Base-by-base conservation (phyloP, 305 asterid species). In the Solanum hybrid region DNA sequence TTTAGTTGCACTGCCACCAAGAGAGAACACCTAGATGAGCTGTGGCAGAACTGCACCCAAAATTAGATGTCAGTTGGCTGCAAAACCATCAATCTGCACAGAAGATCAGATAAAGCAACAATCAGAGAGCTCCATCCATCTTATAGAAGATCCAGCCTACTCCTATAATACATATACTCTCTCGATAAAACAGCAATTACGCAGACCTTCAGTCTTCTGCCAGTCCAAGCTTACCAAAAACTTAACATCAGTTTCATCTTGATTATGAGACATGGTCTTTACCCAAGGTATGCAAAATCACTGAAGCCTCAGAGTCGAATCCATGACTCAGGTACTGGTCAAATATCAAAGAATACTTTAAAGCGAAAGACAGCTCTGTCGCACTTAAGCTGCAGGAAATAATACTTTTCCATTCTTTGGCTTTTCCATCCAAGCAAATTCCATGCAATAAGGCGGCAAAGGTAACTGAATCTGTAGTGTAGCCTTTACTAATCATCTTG, bases 401-500 rank as follows among this genome's bases (percentile, higher is more conserved):
- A 51, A 96, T 89, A 81, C 89, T 93, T 93, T 92, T 95, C 99
- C 99, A 96, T 83, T 95, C 96, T 85, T 92, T 92, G 80, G 94
- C 92, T 91, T 92, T 95, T 67, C 98, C 97, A 28, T 86, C 95
- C 12, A 90, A 91, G 92, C 98, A 96, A 93, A 94, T 91, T 35
- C 98, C 96, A 89, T 91, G 94, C 88, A 96, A 91, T 90, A 97
- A 87, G 42, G 98, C 95, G 11, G 95, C 96, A 76, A 97, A 93
- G 89, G 90, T 92, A 90, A 94, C 95, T 9, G 96, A 89, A 89
- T 93, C 92, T 37, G 90, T 89, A 86, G 88, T 86, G 67, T 92
- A 88, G 22, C 97, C 96, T 86, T 93, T 95, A 10, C 90, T 91
- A 92, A 78, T 87, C 93, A 92, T 93, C 91, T 92, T 94, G 83